Conservation (phyloP, 1,139 yeast genomes). For the Kazachstania sp. region DNA sequence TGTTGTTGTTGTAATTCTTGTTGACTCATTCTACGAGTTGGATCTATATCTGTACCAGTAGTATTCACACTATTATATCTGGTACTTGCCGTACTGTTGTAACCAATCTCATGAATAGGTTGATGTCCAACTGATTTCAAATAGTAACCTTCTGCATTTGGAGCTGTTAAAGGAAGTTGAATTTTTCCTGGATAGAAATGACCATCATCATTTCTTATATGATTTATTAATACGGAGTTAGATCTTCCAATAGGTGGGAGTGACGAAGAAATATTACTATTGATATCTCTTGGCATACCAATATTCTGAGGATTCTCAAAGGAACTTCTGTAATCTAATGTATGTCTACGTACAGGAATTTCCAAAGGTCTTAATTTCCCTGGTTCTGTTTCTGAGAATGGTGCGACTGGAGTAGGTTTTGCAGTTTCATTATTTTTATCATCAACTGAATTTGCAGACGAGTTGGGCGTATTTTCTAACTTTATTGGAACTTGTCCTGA, state of each 20-base stretch:
- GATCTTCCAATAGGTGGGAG: background rate
- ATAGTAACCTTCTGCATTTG: background rate
- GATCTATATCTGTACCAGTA: background rate
- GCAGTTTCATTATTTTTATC: too few relatives aligned
- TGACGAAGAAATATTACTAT: background rate
- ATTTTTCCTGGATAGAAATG: background rate
- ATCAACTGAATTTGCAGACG: background rate
- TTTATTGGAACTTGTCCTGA: too few relatives aligned
- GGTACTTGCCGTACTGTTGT: background rate
- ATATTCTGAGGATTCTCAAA: background rate
- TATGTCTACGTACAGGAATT: background rate
- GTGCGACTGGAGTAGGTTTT: background rate
- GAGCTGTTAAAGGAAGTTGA: background rate
- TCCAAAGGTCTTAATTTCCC: background rate
- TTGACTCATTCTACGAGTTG: background rate
- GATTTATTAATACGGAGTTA: background rate
- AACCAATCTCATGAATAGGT: background rate
- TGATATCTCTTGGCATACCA: too few relatives aligned
- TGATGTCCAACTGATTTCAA: background rate
- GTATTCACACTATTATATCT: conserved; percentile 3
- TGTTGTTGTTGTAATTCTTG: background rate
- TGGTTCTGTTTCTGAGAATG: background rate
- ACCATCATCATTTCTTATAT: background rate
- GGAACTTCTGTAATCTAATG: background rate
- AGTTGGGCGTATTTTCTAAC: background rate